phyloP scores from a whole-genome alignment of 2,329 filamentous ascomycete genomes.

The Aspergillus clavatus region DNA sequence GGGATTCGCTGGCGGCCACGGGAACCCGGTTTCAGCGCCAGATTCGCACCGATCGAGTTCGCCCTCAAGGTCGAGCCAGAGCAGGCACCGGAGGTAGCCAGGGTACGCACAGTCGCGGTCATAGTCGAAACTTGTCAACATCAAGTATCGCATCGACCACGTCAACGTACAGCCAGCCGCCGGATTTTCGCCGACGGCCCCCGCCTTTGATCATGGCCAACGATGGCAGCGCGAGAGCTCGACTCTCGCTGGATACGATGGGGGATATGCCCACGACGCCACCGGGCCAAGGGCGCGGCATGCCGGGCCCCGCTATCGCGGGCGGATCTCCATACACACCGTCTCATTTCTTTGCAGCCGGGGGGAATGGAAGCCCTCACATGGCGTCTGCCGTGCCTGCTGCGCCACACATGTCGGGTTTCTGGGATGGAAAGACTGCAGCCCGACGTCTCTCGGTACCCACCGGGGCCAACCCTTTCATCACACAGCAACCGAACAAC shows the following conservation, averaged over 20 bases:
- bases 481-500: conserved; percentile 55
- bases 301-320: conserved; percentile 60
- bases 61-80: conserved; percentile 68
- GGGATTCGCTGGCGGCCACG: conserved; percentile 86
- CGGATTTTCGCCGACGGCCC: conserved; percentile 66
- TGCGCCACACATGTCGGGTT: conserved; percentile 65
- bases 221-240: conserved; percentile 57
- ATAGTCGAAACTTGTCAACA: conserved; percentile 78
- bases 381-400: conserved; percentile 72
- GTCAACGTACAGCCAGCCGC: conserved; percentile 60
- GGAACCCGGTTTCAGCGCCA: conserved; percentile 90
- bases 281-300: conserved; percentile 60
- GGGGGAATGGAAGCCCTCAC: conserved; percentile 65
- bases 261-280: conserved; percentile 60
- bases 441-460: conserved; percentile 78
- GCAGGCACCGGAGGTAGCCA: conserved; percentile 73
- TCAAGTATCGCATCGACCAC: conserved; percentile 77
- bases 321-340: conserved; percentile 77
- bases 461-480: conserved; percentile 68
- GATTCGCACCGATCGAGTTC: conserved; percentile 78
- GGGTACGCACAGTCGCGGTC: conserved; percentile 66
- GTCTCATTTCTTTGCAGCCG: conserved; percentile 74
- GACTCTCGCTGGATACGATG: conserved; percentile 61
- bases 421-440: conserved; percentile 66
- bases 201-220: conserved; percentile 77